These are phyloP conservation scores for Schwanniomyces polymorphus DNA, from an alignment of 805 yeast species.

Conservation along the genomic window DNA sequence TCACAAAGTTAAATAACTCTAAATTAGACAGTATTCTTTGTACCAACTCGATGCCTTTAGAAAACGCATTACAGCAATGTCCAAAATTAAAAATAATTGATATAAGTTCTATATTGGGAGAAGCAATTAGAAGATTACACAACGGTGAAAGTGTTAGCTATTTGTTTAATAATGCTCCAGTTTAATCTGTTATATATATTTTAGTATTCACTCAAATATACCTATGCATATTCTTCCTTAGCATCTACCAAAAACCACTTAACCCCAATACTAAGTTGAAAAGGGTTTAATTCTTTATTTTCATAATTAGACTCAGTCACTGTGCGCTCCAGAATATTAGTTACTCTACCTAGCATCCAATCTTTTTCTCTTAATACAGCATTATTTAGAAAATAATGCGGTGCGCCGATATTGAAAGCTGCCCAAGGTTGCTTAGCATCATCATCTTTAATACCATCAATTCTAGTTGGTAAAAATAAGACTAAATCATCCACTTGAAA, in stretches of 20 bases:
- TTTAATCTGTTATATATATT: conserved; percentile 5
- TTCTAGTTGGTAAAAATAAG: conserved; percentile 77
- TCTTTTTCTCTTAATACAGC: conserved; percentile 47
- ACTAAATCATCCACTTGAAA: conserved; percentile 79
- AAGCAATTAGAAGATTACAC: conserved; percentile 80
- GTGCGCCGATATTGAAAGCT: conserved; percentile 86
- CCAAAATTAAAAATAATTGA: conserved; percentile 69
- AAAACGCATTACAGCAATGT: conserved; percentile 57
- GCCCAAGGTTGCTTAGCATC: conserved; percentile 73
- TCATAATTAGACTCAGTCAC: conserved; percentile 47
- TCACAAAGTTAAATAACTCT: conserved; percentile 67
- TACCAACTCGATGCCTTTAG: conserved; percentile 79
- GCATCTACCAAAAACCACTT: conserved; percentile 68
- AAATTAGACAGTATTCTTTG: conserved; percentile 70
- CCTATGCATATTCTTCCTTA: conserved; percentile 28
- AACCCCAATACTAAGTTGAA: conserved; percentile 58
- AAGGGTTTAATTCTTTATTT: conserved; percentile 55
- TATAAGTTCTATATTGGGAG: conserved; percentile 73
- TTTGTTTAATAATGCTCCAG: conserved; percentile 69
- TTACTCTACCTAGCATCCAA: conserved; percentile 79
- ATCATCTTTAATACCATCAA: conserved; percentile 28
- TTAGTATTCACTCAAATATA: neutral
- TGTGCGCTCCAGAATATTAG: conserved; percentile 51
- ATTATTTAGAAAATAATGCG: conserved; percentile 68
- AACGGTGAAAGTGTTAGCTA: conserved; percentile 85